Percentiles rank a stretch among this genome's conserved stretches.
These are phyloP conservation scores for Bacterosira constricta DNA, from an alignment of 108 stramenopile genomes.

Conservation along the genomic window DNA sequence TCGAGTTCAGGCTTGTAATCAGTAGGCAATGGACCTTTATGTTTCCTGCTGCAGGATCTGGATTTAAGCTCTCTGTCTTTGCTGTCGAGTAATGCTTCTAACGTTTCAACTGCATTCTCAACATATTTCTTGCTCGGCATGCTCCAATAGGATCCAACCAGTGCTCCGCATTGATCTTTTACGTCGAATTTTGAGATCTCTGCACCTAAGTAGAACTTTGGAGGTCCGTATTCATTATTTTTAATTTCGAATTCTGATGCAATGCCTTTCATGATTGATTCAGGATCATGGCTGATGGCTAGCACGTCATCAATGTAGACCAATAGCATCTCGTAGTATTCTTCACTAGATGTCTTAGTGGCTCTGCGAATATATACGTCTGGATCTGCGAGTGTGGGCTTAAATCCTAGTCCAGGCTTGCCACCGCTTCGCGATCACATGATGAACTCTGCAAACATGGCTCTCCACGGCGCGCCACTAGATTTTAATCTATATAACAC, in stretches of 20 bases:
- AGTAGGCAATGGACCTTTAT: conserved; percentile 9
- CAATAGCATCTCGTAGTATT: conserved; percentile 43
- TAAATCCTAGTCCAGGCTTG: no score
- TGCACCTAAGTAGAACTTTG: neutral
- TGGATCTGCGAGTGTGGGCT: conserved; percentile 25
- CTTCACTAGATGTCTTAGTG: neutral
- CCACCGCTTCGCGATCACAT: no score
- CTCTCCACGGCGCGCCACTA: no score
- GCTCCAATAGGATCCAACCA: neutral
- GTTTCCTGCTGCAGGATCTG: no score
- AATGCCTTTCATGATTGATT: neutral
- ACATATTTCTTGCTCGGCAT: neutral
- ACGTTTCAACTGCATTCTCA: neutral
- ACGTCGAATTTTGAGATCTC: neutral
- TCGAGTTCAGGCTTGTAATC: conserved; percentile 34
- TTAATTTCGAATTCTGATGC: neutral
- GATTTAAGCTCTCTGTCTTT: no score
- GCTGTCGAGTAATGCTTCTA: neutral
- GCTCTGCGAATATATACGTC: conserved; percentile 32
- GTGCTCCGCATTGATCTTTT: neutral
- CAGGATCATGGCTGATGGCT: neutral
- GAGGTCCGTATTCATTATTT: neutral
- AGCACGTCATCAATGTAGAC: conserved; percentile 45
- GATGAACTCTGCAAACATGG: neutral
- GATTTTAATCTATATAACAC: no score